A percentile compares a stretch with the other conserved stretches of the same genome.
Conservation (phyloP, 2,329 filamentous ascomycete species). For the Hirsutella minnesotensis region DNA sequence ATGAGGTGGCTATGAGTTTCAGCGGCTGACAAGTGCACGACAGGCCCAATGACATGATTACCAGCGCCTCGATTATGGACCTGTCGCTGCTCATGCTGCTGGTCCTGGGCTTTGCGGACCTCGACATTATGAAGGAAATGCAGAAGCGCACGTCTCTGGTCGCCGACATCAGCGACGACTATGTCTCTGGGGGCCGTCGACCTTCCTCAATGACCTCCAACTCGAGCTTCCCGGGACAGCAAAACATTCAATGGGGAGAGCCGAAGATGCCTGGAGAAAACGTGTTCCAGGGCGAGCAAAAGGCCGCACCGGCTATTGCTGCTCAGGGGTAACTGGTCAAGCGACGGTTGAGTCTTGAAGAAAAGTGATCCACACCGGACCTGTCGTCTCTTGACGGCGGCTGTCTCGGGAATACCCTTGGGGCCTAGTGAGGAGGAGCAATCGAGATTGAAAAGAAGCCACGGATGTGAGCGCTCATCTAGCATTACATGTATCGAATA, state of each 20-base stretch:
- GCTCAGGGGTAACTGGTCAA: not conserved
- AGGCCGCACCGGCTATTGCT: not conserved
- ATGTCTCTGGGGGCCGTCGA: not conserved
- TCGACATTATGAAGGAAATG: conserved; percentile 1
- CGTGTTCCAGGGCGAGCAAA: not conserved
- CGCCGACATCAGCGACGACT: conserved; percentile 1
- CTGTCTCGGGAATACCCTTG: too few relatives aligned
- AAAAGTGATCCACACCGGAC: too few relatives aligned
- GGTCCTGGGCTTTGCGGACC: not conserved
- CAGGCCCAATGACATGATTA: not conserved
- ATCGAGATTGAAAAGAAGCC: too few relatives aligned
- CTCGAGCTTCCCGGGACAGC: not conserved
- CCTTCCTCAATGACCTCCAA: not conserved
- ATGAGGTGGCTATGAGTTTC: too few relatives aligned
- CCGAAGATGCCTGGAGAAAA: not conserved
- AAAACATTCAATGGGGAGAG: not conserved
- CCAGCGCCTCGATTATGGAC: not conserved
- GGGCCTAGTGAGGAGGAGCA: too few relatives aligned
- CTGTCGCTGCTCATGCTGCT: not conserved
- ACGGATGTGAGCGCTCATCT: too few relatives aligned
- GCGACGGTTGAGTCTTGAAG: too few relatives aligned
- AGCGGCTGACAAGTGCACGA: not conserved
- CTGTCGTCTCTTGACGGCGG: too few relatives aligned
- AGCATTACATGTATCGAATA: too few relatives aligned
- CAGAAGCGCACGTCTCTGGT: not conserved